Conservation (phyloP, 2,329 filamentous ascomycete genomes). For the Fusarium mexicanum region DNA sequence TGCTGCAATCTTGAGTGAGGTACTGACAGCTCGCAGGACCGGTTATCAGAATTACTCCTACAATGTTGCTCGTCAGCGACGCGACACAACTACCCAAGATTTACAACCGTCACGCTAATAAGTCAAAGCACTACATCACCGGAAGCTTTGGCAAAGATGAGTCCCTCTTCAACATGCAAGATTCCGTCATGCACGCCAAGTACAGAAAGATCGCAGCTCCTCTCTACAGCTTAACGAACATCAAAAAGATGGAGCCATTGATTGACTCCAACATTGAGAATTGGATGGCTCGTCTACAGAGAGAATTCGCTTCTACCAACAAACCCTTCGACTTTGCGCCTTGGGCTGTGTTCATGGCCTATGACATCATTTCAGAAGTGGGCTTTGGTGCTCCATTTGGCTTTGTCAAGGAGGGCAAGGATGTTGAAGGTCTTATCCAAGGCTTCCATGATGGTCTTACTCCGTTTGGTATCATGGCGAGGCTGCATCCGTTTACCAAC, state of each 20-base stretch:
- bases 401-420: constrained; percentile 57
- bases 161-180: constrained; percentile 66
- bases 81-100: constrained; percentile 64
- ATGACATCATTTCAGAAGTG: constrained; percentile 63
- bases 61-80: constrained; percentile 42
- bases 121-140: constrained; percentile 67
- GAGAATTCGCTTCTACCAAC: constrained; percentile 55
- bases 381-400: constrained; percentile 53
- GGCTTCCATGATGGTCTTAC: constrained; percentile 32
- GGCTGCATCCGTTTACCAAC: constrained; percentile 38
- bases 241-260: constrained; percentile 67
- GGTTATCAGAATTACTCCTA: constrained; percentile 37
- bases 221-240: constrained; percentile 65
- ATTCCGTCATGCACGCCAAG: constrained; percentile 59
- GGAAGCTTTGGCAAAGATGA: constrained; percentile 66
- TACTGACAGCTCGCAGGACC: constrained; percentile 11
- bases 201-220: constrained; percentile 64
- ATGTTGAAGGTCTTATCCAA: constrained; percentile 54
- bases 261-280: constrained; percentile 60
- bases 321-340: constrained; percentile 63
- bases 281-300: constrained; percentile 61
- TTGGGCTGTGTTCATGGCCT: constrained; percentile 40
- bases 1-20: too few species aligned
- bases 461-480: constrained; percentile 55
- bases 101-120: constrained; percentile 65